Base-by-base conservation (phyloP, 2,329 filamentous ascomycete genomes). In the Cladosporium sphaerospermum region DNA sequence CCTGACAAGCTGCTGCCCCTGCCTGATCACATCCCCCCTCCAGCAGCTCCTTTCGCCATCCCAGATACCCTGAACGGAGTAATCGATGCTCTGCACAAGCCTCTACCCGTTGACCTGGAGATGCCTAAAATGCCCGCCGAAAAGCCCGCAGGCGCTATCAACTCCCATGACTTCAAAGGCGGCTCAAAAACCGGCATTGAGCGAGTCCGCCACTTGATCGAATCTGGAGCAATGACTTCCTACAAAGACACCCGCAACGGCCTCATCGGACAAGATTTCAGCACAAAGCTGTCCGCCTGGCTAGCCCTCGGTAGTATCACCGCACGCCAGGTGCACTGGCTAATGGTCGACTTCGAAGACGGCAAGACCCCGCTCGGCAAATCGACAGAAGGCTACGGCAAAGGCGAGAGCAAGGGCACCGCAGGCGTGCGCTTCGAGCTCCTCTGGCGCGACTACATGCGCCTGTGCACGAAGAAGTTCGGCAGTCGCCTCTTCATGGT, bases 401-500 rank as follows among this genome's bases (percentile, higher is more conserved):
- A 82, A 46, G 87, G 87, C 0, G 84, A 90, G 65, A 90, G 85
- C 48, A 79, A 81, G 31, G 86, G 88, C 0, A 89, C 85, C 0
- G 78, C 78, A 33, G 79, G 76, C 0, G 78, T 92, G 1, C 80
- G 88, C 0, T 84, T 88, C 53, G 86, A 92, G 63, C 73, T 93
- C 0, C 68, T 92, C 0, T 89, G 85, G 87, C 75, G 88, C 39
- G 88, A 92, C 62, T 92, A 91, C 62, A 89, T 92, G 84, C 78
- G 85, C 1, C 77, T 92, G 0, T 89, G 85, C 64, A 84, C 82
- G 5, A 77, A 78, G 32, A 91, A 91, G 61, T 89, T 87, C 57
- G 79, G 80, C 0, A 64, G 68, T 13, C 79, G 78, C 18, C 76
- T 92, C 3, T 92, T 89, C 65, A 71, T 73, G 10, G 68, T 84